Conservation (phyloP, 2,329 filamentous ascomycete species). For the Cucurbitaria berberidis region DNA sequence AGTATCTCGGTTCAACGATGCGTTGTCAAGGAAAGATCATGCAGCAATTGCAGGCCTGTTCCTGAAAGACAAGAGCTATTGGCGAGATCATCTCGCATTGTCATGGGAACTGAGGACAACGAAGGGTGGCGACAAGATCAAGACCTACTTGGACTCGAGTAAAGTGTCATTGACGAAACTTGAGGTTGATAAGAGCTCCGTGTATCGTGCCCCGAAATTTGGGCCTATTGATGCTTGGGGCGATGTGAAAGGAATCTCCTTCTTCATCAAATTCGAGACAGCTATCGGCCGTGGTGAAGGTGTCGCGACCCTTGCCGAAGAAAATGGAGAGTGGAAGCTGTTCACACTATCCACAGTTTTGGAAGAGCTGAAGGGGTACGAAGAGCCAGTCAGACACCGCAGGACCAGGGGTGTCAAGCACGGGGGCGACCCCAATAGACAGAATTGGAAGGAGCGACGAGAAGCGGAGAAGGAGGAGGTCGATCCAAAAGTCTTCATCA, state of each 20-base stretch:
- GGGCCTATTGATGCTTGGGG: conserved; percentile 37
- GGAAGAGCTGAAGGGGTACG: conserved; percentile 46
- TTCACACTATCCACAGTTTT: conserved; percentile 50
- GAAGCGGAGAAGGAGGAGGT: conserved; percentile 35
- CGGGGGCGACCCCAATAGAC: conserved; percentile 34
- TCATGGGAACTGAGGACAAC: conserved; percentile 64
- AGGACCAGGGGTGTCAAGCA: conserved; percentile 39
- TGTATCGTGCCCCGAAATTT: conserved; percentile 28
- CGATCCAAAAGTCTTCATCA: conserved; percentile 39
- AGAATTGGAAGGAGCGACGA: conserved; percentile 40
- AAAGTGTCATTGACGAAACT: conserved; percentile 42
- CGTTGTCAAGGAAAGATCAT: conserved; percentile 48
- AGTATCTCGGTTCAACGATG: conserved; percentile 52
- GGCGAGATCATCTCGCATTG: conserved; percentile 64
- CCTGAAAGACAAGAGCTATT: conserved; percentile 59
- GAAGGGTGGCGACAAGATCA: conserved; percentile 52
- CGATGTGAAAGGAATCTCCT: conserved; percentile 37
- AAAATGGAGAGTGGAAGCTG: conserved; percentile 47
- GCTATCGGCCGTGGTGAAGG: conserved; percentile 41
- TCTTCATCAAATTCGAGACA: conserved; percentile 41
- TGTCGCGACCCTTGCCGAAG: conserved; percentile 42
- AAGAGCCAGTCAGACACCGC: conserved; percentile 32
- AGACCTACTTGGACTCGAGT: conserved; percentile 44
- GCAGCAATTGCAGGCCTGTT: conserved; percentile 51
- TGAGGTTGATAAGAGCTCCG: conserved; percentile 37